These are phyloP conservation scores for Madurella fahalii DNA, from an alignment of 2,329 filamentous ascomycete species.

Conservation along the genomic window DNA sequence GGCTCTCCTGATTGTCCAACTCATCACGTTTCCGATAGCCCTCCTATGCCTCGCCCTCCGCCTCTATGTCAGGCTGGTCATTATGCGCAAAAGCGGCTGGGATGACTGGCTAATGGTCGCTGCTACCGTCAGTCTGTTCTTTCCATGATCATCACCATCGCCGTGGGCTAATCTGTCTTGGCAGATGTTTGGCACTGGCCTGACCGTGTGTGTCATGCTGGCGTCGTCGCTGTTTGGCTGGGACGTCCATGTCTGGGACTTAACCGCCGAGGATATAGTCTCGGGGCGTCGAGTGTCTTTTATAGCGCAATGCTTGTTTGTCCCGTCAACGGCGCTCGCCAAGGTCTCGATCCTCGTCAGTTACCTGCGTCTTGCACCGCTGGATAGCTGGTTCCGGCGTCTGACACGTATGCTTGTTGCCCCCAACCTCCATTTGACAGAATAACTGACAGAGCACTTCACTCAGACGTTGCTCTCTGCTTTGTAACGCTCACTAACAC, in stretches of 20 bases:
- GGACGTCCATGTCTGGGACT: slow-evolving; percentile 38
- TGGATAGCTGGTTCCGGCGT: slow-evolving; percentile 32
- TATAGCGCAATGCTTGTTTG: slow-evolving; percentile 37
- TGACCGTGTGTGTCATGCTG: slow-evolving; percentile 35
- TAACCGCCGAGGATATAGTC: slow-evolving; percentile 27
- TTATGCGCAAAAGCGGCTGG: slow-evolving; percentile 33
- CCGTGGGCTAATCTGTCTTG: background rate
- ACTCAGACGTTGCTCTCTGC: slow-evolving; percentile 23
- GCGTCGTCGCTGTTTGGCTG: slow-evolving; percentile 36
- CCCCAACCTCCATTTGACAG: too few relatives aligned
- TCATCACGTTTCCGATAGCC: slow-evolving; percentile 33
- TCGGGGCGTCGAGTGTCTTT: slow-evolving; percentile 37
- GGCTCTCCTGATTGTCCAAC: slow-evolving; percentile 36
- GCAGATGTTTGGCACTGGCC: slow-evolving; percentile 33
- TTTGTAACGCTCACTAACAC: slow-evolving; percentile 29
- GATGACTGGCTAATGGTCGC: slow-evolving; percentile 43
- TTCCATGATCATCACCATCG: background rate
- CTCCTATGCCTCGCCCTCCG: slow-evolving; percentile 34
- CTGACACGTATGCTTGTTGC: slow-evolving; percentile 24
- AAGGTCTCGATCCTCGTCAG: slow-evolving; percentile 40
- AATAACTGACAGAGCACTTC: background rate
- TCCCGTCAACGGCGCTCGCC: slow-evolving; percentile 36
- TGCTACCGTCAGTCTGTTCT: slow-evolving; percentile 31
- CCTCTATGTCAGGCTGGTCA: slow-evolving; percentile 35
- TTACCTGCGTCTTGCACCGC: slow-evolving; percentile 38